These are phyloP conservation scores for Ceratobasidium sp. DNA, from an alignment of 1,284 basidiomycete species.

Conservation along the genomic window DNA sequence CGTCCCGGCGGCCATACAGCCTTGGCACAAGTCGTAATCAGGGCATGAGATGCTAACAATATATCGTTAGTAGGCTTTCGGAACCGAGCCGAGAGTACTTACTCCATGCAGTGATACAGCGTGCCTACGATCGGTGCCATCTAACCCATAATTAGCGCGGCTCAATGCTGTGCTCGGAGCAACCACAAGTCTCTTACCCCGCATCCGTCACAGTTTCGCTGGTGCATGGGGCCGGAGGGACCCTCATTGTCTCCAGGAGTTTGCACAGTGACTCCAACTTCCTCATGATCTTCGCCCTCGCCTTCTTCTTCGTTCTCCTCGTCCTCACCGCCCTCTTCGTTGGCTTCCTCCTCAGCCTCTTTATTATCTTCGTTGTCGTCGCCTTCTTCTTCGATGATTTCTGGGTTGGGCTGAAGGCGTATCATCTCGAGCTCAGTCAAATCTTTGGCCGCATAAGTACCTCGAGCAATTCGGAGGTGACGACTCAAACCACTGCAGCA, in stretches of 20 bases:
- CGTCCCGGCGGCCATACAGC: slow-evolving; percentile 31
- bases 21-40: slow-evolving; percentile 40
- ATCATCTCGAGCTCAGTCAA: slow-evolving; percentile 50
- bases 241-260: background rate
- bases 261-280: background rate
- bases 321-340: slow-evolving; percentile 22
- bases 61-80: background rate
- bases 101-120: slow-evolving; percentile 40
- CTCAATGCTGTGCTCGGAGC: background rate
- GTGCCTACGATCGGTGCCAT: slow-evolving; percentile 38
- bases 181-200: slow-evolving; percentile 36
- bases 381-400: slow-evolving; percentile 21
- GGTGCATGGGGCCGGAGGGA: slow-evolving; percentile 9
- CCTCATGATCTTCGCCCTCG: slow-evolving; percentile 12
- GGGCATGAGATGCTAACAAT: slow-evolving; percentile 32
- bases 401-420: slow-evolving; percentile 35
- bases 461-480: slow-evolving; percentile 50
- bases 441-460: slow-evolving; percentile 51
- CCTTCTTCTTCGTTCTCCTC: slow-evolving; percentile 2
- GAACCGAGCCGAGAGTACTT: background rate
- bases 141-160: slow-evolving; percentile 2
- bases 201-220: slow-evolving; percentile 38
- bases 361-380: background rate
- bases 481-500: slow-evolving; percentile 43
- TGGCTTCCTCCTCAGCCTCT: too few species aligned